Base-by-base conservation (phyloP, 2,329 filamentous ascomycete genomes). In the Aspergillus sp. region DNA sequence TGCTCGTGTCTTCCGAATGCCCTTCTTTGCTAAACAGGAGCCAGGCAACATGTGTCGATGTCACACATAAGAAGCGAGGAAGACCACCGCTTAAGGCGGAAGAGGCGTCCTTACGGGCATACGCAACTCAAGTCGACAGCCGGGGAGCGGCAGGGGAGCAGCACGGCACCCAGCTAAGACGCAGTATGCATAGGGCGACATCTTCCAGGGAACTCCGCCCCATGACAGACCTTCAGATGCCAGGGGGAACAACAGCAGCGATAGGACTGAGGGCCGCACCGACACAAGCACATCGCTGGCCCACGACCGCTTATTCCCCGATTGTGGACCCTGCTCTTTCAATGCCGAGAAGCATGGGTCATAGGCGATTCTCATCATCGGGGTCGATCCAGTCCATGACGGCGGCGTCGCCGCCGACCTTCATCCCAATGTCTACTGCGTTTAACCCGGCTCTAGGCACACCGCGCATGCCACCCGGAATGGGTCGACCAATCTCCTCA, bases 61-160 rank as follows among this genome's bases (percentile, higher is more conserved):
- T 77, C 21, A 75, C 73, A 43, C 75, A 77, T 57, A 78, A 77
- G 58, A 78, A 77, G 59, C 65, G 75, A 61, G 74, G 74, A 36
- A 64, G 74, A 44, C 74, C 74, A 36, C 73, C 73, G 43, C 56
- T 76, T 31, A 74, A 74, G 53, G 72, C 73, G 38, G 73, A 76
- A 43, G 73, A 76, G 45, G 64, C 69, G 7, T 66, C 70, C 10
- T 56, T 71, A 14, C 61, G 68, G 47, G 58, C 66, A 20, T 70
- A 67, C 49, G 55, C 66, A 14, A 51, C 65, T 4, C 64, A 67
- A 40, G 43, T 66, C 21, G 69, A 70, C 4, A 64, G 62, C 23
- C 51, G 61, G 25, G 48, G 57, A 9, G 46, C 60, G n/a, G 52
- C 62, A 4, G 60, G 61, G 13, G 69, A 67, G 38, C 60, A 54